Percentiles rank a stretch among this genome's conserved stretches.
Evolutionary conservation across 2,329 filamentous ascomycete genomes (phyloP).

Genomic region (Fusarium duplospermum): DNA sequence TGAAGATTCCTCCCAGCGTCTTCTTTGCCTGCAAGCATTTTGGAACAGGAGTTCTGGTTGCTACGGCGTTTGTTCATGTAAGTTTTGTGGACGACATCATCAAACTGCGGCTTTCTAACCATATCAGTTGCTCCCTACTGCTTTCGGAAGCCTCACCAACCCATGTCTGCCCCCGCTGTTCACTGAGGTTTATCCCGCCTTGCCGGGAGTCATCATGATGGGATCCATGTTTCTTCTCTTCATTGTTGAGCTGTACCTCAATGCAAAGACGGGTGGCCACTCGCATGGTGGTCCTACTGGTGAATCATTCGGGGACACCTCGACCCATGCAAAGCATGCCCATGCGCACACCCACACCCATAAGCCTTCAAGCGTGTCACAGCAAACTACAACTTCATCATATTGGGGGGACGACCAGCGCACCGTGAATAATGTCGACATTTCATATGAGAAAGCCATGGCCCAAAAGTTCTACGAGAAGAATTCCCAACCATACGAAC

Average conservation of each 20-base stretch:
- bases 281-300: conserved; percentile 68
- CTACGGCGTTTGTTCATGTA: conserved; percentile 79
- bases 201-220: conserved; percentile 76
- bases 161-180: conserved; percentile 70
- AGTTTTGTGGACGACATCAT: conserved; percentile 29
- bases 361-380: neutral
- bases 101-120: neutral
- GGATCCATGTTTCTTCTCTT: conserved; percentile 70
- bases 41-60: conserved; percentile 77
- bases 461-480: conserved; percentile 54
- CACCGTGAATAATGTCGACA: conserved; percentile 10
- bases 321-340: neutral
- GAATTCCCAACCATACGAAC: conserved; percentile 37
- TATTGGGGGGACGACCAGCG: conserved; percentile 1
- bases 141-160: conserved; percentile 64
- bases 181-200: conserved; percentile 68
- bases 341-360: neutral
- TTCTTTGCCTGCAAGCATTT: conserved; percentile 75
- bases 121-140: conserved; percentile 66
- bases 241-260: conserved; percentile 71
- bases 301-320: neutral
- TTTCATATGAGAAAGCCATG: conserved; percentile 56
- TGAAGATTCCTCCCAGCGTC: conserved; percentile 66
- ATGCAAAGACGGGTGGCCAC: conserved; percentile 68
- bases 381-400: neutral